Evolutionary conservation across 2,329 filamentous ascomycete genomes (phyloP).

Genomic region (Coleophoma crateriformis): DNA sequence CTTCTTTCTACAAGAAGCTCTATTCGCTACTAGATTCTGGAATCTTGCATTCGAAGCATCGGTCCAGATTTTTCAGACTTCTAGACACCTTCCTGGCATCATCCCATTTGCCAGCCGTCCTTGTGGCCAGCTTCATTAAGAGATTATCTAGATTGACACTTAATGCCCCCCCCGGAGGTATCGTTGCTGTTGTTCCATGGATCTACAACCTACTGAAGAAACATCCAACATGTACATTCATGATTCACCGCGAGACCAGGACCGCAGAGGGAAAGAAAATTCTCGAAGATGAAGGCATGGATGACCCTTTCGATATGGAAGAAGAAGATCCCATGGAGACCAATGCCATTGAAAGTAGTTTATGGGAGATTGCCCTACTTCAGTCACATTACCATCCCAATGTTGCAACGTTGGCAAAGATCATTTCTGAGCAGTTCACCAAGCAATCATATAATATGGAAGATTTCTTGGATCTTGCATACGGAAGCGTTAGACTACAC

Average conservation of each 20-base stretch:
- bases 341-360: constrained; percentile 79
- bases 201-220: constrained; percentile 90
- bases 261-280: constrained; percentile 51
- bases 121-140: constrained; percentile 96
- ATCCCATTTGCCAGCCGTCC: constrained; percentile 82
- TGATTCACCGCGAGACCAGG: constrained; percentile 76
- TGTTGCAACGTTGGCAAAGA: constrained; percentile 87
- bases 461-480: constrained; percentile 94
- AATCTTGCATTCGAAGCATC: constrained; percentile 88
- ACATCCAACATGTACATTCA: constrained; percentile 89
- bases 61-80: constrained; percentile 87
- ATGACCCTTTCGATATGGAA: constrained; percentile 71
- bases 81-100: constrained; percentile 87
- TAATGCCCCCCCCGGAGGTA: constrained; percentile 82
- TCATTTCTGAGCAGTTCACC: constrained; percentile 94
- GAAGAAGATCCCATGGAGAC: constrained; percentile 83
- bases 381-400: constrained; percentile 96
- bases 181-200: constrained; percentile 87
- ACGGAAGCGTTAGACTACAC: constrained; percentile 66
- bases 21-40: constrained; percentile 86
- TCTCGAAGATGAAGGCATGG: constrained; percentile 53
- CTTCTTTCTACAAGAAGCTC: constrained; percentile 86
- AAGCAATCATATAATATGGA: constrained; percentile 94
- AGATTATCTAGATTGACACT: constrained; percentile 78
- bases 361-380: constrained; percentile 92